Evolutionary conservation across 2,329 filamentous ascomycete genomes (phyloP).

Genomic region (Sclerotinia sclerotiorum): DNA sequence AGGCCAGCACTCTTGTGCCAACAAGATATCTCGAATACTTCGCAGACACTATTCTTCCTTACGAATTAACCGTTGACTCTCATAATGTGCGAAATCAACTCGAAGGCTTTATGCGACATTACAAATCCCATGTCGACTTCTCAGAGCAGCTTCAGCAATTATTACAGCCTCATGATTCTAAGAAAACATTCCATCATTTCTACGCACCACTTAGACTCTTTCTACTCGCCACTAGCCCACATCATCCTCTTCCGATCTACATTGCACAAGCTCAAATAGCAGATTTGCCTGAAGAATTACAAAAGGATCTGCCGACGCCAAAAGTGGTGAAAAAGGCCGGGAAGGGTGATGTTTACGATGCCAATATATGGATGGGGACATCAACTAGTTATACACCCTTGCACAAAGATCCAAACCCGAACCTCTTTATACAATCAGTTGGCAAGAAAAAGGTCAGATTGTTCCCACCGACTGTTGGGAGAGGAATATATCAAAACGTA

Average conservation of each 20-base stretch:
- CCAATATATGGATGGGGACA: constrained; percentile 84
- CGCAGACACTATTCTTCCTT: constrained; percentile 52
- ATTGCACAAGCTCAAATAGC: constrained; percentile 77
- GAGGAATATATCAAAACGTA: constrained; percentile 59
- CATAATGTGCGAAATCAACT: not conserved
- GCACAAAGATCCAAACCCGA: constrained; percentile 91
- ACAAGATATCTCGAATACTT: constrained; percentile 43
- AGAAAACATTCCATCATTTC: constrained; percentile 47
- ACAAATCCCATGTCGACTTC: not conserved
- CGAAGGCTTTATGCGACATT: not conserved
- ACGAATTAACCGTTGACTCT: constrained; percentile 51
- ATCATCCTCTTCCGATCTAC: constrained; percentile 55
- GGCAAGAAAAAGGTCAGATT: constrained; percentile 73
- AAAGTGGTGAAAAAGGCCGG: constrained; percentile 61
- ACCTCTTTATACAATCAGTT: constrained; percentile 82
- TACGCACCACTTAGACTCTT: constrained; percentile 44
- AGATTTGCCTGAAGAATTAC: constrained; percentile 63
- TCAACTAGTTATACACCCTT: constrained; percentile 87
- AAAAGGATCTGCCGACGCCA: constrained; percentile 67
- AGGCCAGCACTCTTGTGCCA: constrained; percentile 5
- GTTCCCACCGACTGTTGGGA: constrained; percentile 63
- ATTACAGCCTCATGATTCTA: constrained; percentile 2
- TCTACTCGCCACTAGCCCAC: constrained; percentile 26
- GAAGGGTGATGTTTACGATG: constrained; percentile 81
- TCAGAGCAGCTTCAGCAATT: not conserved